Evolutionary conservation across 2,329 filamentous ascomycete species (phyloP).

Genomic region (Monosporascus cannonballus): DNA sequence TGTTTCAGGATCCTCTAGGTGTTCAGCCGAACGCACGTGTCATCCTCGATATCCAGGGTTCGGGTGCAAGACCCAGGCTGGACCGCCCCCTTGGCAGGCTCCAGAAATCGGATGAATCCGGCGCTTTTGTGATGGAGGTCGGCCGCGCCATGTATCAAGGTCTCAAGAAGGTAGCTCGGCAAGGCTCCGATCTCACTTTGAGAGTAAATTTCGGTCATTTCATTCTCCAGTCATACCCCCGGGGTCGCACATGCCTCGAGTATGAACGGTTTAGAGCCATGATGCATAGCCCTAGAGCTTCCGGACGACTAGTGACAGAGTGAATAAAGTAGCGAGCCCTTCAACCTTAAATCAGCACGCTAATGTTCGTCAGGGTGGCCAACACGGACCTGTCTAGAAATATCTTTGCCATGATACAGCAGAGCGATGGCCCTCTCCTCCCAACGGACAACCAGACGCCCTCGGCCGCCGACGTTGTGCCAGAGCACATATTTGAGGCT

Average conservation of each 20-base stretch:
- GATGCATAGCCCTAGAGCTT: neutral
- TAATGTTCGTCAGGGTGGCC: neutral
- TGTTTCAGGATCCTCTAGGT: neutral
- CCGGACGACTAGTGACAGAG: neutral
- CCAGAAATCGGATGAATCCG: neutral
- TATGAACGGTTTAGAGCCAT: neutral
- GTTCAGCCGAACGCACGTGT: neutral
- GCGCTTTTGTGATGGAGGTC: neutral
- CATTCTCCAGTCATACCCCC: neutral
- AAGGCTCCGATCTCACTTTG: neutral
- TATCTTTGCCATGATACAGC: neutral
- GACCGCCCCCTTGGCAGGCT: neutral
- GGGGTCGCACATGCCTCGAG: neutral
- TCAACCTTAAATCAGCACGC: neutral
- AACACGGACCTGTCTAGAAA: neutral
- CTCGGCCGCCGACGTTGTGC: slow-evolving; percentile 11
- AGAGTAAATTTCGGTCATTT: neutral
- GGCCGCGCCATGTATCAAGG: neutral
- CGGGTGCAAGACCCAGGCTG: neutral
- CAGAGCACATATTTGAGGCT: slow-evolving; percentile 17
- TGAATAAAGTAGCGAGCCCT: neutral
- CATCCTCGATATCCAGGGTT: neutral
- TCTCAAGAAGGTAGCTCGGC: neutral
- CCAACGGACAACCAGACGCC: slow-evolving; percentile 12
- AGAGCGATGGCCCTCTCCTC: slow-evolving; percentile 2